These are phyloP conservation scores for Leccinum cinnamomeum DNA, from an alignment of 1,284 basidiomycete genomes.

Conservation along the genomic window DNA sequence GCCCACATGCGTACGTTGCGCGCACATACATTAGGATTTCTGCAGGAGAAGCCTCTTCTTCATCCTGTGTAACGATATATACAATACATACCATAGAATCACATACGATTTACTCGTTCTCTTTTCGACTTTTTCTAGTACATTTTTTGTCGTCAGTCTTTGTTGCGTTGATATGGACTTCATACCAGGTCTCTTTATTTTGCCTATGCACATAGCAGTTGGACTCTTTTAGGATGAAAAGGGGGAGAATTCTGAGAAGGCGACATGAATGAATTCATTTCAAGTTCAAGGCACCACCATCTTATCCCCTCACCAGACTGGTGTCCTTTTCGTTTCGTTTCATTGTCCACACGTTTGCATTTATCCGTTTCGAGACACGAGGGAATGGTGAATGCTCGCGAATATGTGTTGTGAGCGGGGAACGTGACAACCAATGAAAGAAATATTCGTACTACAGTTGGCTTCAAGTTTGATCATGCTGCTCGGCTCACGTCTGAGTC, in stretches of 20 bases:
- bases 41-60: not conserved
- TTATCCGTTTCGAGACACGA: not conserved
- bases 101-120: not conserved
- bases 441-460: not conserved
- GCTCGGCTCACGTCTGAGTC: not conserved
- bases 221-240: not conserved
- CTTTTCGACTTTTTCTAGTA: not conserved
- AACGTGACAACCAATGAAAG: not conserved
- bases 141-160: not conserved
- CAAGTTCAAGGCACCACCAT: not conserved
- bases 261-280: not conserved
- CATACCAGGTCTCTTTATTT: not conserved
- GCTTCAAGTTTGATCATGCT: not conserved
- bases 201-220: not conserved
- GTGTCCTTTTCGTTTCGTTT: not conserved
- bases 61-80: slow-evolving; percentile 11
- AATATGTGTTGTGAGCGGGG: not conserved
- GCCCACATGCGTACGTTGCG: not conserved
- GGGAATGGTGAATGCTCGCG: not conserved
- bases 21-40: not conserved
- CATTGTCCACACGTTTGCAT: not conserved
- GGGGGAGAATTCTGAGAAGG: not conserved
- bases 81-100: slow-evolving; percentile 5
- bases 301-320: not conserved
- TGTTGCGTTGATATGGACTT: not conserved